Conservation (phyloP, 805 yeast species). For the Wickerhamomyces pijperi region DNA sequence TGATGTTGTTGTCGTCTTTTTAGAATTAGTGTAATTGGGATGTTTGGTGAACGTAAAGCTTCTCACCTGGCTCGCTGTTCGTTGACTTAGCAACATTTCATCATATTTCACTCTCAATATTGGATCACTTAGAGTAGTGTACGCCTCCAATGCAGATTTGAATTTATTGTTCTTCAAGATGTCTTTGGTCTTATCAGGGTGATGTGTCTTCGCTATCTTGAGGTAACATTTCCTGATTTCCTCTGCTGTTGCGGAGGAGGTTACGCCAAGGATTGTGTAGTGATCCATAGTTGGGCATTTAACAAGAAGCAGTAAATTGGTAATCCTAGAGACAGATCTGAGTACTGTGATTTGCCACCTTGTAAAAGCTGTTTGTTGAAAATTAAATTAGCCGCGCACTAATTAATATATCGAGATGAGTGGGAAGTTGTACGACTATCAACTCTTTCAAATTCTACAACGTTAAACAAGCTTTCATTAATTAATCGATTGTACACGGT, state of each 20-base stretch:
- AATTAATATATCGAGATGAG: no score
- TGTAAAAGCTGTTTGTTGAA: no score
- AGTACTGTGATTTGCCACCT: no score
- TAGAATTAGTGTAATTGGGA: neutral
- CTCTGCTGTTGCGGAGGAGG: constrained; percentile 7
- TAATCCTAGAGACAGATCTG: no score
- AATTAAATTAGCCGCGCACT: no score
- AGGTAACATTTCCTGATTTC: constrained; percentile 28
- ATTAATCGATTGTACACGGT: no score
- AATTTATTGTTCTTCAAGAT: constrained; percentile 18
- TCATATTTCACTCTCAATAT: constrained; percentile 21
- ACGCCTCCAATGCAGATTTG: constrained; percentile 22
- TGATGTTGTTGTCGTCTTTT: neutral
- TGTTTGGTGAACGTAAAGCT: neutral
- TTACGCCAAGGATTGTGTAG: neutral
- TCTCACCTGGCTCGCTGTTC: neutral
- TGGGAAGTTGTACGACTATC: no score
- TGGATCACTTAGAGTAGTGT: constrained; percentile 19
- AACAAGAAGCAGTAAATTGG: no score
- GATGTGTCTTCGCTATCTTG: constrained; percentile 27
- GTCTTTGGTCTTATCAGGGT: constrained; percentile 31
- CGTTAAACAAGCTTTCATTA: no score
- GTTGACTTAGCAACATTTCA: neutral
- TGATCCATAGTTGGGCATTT: neutral
- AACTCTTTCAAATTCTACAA: no score